These are phyloP conservation scores for Sordariomycetes sp. DNA, from an alignment of 2,329 filamentous ascomycete species.

Conservation along the genomic window DNA sequence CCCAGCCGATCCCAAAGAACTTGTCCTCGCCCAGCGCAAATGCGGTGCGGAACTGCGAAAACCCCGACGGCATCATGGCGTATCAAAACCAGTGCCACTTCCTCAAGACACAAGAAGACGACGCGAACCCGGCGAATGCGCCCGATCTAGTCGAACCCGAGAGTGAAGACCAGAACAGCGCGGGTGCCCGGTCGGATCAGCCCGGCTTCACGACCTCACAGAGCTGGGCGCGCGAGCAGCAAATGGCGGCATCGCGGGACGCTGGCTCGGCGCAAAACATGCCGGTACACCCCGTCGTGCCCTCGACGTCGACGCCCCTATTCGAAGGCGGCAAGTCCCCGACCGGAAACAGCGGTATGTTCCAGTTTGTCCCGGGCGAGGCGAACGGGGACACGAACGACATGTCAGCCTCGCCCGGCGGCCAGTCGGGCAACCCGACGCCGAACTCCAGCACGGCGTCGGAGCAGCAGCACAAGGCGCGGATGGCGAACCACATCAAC, in stretches of 20 bases:
- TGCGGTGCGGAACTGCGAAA: constrained; percentile 15
- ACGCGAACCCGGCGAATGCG: constrained; percentile 24
- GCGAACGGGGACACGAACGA: constrained; percentile 33
- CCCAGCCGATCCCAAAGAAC: background rate
- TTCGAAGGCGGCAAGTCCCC: background rate
- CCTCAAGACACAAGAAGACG: constrained; percentile 26
- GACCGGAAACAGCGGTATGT: constrained; percentile 13
- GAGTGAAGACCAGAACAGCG: constrained; percentile 18
- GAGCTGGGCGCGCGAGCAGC: constrained; percentile 28
- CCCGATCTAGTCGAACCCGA: constrained; percentile 29
- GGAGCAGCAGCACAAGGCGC: constrained; percentile 18
- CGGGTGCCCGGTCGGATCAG: background rate
- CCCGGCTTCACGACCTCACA: constrained; percentile 7
- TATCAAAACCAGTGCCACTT: constrained; percentile 34
- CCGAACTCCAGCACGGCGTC: constrained; percentile 41
- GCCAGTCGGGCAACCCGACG: constrained; percentile 42
- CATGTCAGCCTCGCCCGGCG: constrained; percentile 36
- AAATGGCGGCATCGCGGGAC: constrained; percentile 8
- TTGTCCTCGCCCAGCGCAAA: background rate
- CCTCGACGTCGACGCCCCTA: constrained; percentile 16
- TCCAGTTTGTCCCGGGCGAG: constrained; percentile 29
- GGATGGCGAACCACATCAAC: constrained; percentile 14
- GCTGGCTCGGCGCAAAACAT: background rate
- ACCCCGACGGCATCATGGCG: constrained; percentile 28
- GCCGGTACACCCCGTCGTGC: constrained; percentile 16